A percentile compares a stretch with the other conserved stretches of the same genome.
Conservation (phyloP, 2,329 filamentous ascomycete genomes). For the Penicillium sp. region DNA sequence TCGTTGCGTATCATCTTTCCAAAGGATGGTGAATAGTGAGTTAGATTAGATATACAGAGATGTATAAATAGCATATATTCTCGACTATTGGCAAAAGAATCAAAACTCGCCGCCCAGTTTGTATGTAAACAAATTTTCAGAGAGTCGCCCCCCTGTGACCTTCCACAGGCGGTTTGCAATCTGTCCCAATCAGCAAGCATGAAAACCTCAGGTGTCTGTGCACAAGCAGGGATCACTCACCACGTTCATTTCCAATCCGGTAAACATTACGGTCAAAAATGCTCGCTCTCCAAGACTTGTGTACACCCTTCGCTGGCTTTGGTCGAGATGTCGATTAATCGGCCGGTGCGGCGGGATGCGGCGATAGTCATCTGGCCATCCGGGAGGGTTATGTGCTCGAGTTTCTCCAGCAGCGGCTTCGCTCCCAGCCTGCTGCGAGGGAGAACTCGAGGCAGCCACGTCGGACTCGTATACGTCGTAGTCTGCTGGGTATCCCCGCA, state of each 20-base stretch:
- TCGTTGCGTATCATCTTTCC: no score
- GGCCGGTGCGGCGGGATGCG: not conserved
- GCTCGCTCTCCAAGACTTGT: not conserved
- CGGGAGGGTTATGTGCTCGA: not conserved
- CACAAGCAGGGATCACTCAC: not conserved
- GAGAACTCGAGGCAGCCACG: not conserved
- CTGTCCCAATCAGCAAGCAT: not conserved
- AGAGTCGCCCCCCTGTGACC: not conserved
- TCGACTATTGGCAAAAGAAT: not conserved
- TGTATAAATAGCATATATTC: not conserved
- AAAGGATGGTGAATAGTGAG: no score
- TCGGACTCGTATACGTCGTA: not conserved
- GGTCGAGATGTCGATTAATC: not conserved
- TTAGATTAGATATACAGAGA: no score
- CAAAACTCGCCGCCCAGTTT: not conserved
- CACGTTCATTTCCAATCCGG: not conserved
- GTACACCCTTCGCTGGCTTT: not conserved
- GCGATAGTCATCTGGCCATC: not conserved
- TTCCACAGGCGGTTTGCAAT: not conserved
- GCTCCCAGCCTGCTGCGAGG: not conserved
- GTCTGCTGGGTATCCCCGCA: not conserved
- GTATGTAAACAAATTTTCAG: not conserved
- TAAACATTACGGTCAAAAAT: not conserved
- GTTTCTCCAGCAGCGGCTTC: not conserved
- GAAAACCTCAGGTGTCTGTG: no score